phyloP scores from a whole-genome alignment of 2,329 filamentous ascomycete genomes.

The Ilyonectria robusta region DNA sequence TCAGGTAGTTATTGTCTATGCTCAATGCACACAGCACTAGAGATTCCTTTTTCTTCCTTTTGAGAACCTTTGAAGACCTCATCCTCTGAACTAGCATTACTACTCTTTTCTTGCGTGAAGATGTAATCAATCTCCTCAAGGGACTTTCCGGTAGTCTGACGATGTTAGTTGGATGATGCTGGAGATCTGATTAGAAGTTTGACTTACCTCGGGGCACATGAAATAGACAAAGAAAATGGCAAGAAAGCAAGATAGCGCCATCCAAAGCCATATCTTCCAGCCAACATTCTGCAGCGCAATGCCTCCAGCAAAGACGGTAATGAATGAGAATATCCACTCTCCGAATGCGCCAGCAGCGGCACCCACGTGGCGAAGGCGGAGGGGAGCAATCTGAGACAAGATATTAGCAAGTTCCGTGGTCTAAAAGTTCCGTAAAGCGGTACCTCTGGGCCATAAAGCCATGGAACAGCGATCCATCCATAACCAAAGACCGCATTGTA shows the following conservation, averaged over 20 bases:
- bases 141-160: conserved; percentile 12
- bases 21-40: background rate
- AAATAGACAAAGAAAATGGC: conserved; percentile 17
- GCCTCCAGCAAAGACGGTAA: conserved; percentile 33
- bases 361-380: conserved; percentile 31
- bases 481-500: conserved; percentile 34
- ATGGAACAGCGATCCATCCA: conserved; percentile 30
- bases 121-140: conserved; percentile 9
- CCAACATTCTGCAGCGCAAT: conserved; percentile 34
- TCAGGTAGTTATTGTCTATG: no score
- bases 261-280: conserved; percentile 36
- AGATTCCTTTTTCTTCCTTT: background rate
- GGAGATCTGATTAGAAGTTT: background rate
- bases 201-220: conserved; percentile 14
- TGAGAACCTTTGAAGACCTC: background rate
- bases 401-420: background rate
- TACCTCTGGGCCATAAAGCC: conserved; percentile 25
- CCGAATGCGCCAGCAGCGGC: conserved; percentile 33
- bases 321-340: conserved; percentile 35
- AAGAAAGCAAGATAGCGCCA: conserved; percentile 30
- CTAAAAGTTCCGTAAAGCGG: background rate
- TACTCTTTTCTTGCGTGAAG: background rate
- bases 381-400: conserved; percentile 22
- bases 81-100: background rate
- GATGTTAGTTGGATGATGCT: background rate